Percentiles rank a stretch among this genome's conserved stretches.
These are phyloP conservation scores for Suhomyces coccinellae DNA, from an alignment of 1,139 yeast species.

Conservation along the genomic window DNA sequence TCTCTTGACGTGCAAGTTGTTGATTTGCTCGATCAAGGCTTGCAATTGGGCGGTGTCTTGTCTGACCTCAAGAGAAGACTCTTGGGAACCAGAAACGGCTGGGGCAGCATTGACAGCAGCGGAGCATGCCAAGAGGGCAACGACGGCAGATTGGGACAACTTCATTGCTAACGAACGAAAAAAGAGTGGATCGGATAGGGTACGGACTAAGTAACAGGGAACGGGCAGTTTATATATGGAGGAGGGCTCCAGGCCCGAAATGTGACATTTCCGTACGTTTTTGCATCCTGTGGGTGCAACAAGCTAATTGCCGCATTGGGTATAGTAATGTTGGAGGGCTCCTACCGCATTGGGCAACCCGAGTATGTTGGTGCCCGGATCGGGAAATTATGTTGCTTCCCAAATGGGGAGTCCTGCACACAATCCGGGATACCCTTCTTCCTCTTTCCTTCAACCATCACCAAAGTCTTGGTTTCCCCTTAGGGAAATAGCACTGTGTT, in stretches of 20 bases:
- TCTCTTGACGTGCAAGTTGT: conserved; percentile 29
- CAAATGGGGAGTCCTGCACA: conserved; percentile 4
- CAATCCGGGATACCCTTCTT: neutral
- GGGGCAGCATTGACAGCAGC: conserved; percentile 34
- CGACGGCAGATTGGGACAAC: conserved; percentile 29
- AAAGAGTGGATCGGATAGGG: neutral
- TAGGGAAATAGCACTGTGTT: neutral
- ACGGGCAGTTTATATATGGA: neutral
- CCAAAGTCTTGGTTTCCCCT: conserved; percentile 8
- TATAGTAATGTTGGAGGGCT: conserved; percentile 2
- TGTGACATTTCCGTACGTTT: conserved; percentile 4
- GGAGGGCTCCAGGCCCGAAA: neutral
- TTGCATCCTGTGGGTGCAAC: conserved; percentile 6
- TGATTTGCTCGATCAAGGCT: conserved; percentile 11
- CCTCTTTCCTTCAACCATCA: neutral
- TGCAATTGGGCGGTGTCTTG: conserved; percentile 23
- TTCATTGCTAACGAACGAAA: conserved; percentile 22
- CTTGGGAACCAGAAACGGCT: conserved; percentile 14
- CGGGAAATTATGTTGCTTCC: conserved; percentile 5
- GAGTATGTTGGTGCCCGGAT: neutral
- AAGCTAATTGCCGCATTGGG: conserved; percentile 7
- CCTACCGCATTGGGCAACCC: conserved; percentile 3
- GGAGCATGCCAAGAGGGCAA: conserved; percentile 30
- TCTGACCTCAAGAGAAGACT: conserved; percentile 16
- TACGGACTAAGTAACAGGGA: neutral